phyloP scores from a whole-genome alignment of 345 rosid species.

The Acer negundo region DNA sequence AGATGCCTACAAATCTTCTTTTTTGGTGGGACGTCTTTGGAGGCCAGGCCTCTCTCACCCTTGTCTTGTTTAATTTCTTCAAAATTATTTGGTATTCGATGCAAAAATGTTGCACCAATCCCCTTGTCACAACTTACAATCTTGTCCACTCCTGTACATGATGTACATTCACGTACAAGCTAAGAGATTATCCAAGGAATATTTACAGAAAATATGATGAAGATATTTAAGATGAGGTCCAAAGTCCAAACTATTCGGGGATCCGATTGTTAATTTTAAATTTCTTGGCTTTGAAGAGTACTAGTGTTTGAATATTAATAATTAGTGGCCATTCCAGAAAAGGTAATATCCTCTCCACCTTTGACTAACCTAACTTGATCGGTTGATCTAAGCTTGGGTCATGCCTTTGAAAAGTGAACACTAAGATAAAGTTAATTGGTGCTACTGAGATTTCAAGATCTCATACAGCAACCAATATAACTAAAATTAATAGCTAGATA shows the following conservation, averaged over 20 bases:
- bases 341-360: not conserved
- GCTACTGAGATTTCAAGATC: not conserved
- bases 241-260: not conserved
- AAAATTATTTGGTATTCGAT: constrained; percentile 16
- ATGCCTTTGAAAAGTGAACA: not conserved
- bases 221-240: not conserved
- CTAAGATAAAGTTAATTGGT: not conserved
- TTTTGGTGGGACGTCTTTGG: constrained; percentile 22
- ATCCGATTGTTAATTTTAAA: not conserved
- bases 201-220: not conserved
- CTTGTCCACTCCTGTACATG: not conserved
- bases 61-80: constrained; percentile 29
- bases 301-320: not conserved
- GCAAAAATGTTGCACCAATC: constrained; percentile 1
- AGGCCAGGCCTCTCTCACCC: not conserved
- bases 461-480: not conserved
- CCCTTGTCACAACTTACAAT: not conserved
- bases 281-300: not conserved
- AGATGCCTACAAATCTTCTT: constrained; percentile 26
- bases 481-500: not conserved
- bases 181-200: not conserved
- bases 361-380: constrained; percentile 1
- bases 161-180: not conserved
- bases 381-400: not conserved
- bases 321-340: not conserved